phyloP scores from a whole-genome alignment of 1,139 yeast genomes.

The Pichiaceae sp. region DNA sequence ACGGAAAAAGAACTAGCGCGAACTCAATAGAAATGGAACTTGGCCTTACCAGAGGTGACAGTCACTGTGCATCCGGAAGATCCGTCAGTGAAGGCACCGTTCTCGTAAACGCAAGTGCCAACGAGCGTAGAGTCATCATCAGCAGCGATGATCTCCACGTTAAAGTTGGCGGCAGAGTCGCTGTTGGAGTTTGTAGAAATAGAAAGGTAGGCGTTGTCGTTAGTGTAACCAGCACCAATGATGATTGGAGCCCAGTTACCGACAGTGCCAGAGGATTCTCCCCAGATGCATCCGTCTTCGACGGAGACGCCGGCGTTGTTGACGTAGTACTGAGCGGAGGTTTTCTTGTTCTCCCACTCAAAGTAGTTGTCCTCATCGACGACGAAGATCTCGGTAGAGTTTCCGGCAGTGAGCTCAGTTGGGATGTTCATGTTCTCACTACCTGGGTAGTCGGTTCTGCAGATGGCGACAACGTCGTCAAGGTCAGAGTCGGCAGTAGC shows the following conservation, averaged over 20 bases:
- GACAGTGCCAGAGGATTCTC: constrained; percentile 63
- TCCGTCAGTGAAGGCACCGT: constrained; percentile 67
- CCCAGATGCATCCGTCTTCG: constrained; percentile 93
- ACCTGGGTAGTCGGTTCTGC: constrained; percentile 99
- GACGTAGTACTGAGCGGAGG: constrained; percentile 94
- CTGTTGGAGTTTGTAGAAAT: constrained; percentile 95
- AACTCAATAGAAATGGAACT: constrained; percentile 48
- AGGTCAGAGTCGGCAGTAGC: constrained; percentile 66
- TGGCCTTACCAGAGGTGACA: constrained; percentile 74
- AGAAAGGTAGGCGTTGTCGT: constrained; percentile 78
- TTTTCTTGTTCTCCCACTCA: constrained; percentile 72
- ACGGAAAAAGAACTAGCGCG: not conserved
- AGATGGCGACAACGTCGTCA: constrained; percentile 63
- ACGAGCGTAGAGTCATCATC: constrained; percentile 42
- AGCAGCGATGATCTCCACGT: constrained; percentile 74
- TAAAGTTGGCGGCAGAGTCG: constrained; percentile 66
- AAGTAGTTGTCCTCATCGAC: constrained; percentile 73
- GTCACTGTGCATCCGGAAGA: constrained; percentile 86
- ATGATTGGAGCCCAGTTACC: constrained; percentile 99
- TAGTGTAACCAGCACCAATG: constrained; percentile 83
- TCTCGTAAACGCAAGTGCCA: constrained; percentile 75
- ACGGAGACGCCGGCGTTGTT: constrained; percentile 90
- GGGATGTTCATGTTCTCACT: constrained; percentile 97
- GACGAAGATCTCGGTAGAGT: constrained; percentile 58
- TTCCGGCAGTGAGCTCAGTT: constrained; percentile 69